Evolutionary conservation across 2,329 filamentous ascomycete species (phyloP), one percentile per base, ranked within the genome.

Genomic region (Scedosporium apiospermum): DNA sequence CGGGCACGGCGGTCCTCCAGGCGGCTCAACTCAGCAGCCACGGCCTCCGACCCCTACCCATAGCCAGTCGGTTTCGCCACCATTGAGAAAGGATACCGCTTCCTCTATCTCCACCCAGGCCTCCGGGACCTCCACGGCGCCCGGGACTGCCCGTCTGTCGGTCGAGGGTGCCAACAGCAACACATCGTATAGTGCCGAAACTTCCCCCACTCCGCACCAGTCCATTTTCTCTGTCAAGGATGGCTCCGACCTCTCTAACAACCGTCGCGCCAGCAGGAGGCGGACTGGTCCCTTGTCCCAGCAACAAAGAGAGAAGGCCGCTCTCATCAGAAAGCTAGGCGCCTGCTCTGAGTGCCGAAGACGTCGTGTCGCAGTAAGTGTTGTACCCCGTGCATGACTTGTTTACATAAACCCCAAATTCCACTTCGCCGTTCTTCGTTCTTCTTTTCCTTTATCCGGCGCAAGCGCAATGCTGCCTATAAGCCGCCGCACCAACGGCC

Each of bases 281-380:
- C 80, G 83, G 63, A 85, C 82, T 65, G 83, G 83, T 51, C 83
- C 83, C 65, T 74, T 86, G 65, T 84, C 82, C 38, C 78, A 82
- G 62, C 76, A 81, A 65, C 83, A 84, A 68, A 78, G 83, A 70
- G 81, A 85, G 67, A 82, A 82, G 70, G 83, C 83, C 57, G 82
- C 82, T 57, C 70, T 86, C 63, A 85, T 86, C 65, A 75, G 83
- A 67, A 85, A 85, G 70, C 73, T 85, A 61, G 82, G 83, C 63
- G 83, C 83, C 58, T 86, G 83, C 68, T 68, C 71, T 41, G 82
- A 84, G 67, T 86, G 83, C 66, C 77, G 81, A 53, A 77, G 81
- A 63, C 76, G 82, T 66, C 77, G 82, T 70, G 82, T 85, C 72
- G 82, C 82, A 71, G 82, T 85, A 76, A 81, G 82, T 80, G 53